phyloP scores from a whole-genome alignment of 2,329 filamentous ascomycete genomes.

The Falciphora oryzae region DNA sequence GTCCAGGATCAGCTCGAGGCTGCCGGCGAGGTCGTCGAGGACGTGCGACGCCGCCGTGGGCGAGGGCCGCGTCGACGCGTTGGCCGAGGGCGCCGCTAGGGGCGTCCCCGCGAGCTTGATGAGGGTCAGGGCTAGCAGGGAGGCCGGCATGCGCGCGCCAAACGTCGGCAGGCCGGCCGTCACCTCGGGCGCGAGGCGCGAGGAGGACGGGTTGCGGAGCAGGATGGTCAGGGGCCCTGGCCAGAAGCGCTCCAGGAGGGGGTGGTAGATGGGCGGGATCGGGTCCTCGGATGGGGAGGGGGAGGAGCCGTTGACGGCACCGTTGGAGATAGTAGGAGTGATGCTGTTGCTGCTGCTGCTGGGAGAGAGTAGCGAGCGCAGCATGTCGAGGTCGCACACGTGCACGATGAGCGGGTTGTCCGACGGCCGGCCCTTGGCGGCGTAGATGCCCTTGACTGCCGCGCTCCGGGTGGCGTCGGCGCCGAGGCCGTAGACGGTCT shows the following conservation, averaged over 20 bases:
- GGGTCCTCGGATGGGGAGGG: conserved; percentile 23
- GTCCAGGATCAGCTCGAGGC: conserved; percentile 82
- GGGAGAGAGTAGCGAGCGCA: conserved; percentile 53
- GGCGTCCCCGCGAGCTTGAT: conserved; percentile 73
- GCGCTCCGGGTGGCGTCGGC: conserved; percentile 84
- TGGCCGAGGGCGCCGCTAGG: conserved; percentile 87
- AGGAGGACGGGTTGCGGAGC: conserved; percentile 65
- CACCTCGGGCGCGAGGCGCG: conserved; percentile 79
- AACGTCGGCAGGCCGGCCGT: conserved; percentile 82
- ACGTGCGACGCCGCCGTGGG: conserved; percentile 91
- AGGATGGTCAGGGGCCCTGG: conserved; percentile 91
- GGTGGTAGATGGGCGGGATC: conserved; percentile 69
- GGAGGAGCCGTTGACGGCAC: conserved; percentile 16
- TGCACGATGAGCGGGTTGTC: conserved; percentile 97
- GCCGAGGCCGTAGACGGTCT: conserved; percentile 96
- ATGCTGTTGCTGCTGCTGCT: conserved; percentile 1
- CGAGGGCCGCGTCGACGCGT: conserved; percentile 87
- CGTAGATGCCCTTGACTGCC: conserved; percentile 87
- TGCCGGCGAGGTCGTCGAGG: conserved; percentile 71
- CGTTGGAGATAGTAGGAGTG: conserved; percentile 14
- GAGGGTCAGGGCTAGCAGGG: conserved; percentile 78
- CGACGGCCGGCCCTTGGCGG: conserved; percentile 80
- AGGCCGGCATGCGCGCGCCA: conserved; percentile 83
- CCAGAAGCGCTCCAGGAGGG: conserved; percentile 82
- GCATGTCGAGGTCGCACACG: conserved; percentile 72